Base-by-base conservation (phyloP, 768 basidiomycete genomes). In the Serendipita indica region DNA sequence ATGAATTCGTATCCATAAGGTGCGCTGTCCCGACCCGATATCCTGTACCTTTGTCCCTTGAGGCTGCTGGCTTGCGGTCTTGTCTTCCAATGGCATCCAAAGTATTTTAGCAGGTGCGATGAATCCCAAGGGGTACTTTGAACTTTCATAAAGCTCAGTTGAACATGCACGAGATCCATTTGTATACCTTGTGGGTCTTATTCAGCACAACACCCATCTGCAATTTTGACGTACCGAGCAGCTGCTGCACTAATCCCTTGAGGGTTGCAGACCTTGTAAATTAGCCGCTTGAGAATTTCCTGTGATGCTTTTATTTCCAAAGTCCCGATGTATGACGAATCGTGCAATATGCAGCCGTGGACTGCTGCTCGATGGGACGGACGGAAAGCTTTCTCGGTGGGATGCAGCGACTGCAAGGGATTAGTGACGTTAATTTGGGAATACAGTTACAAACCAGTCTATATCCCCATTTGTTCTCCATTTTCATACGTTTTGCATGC, bases 401-500 rank as follows among this genome's bases (percentile, higher is more conserved):
- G 92, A 1, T 81, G 80, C 2, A 84, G 71, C 4, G 93, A 87
- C 86, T 92, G 62, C 25, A 45, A 32, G 56, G 33, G 7, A 7
- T 33, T 59, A 49, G 28, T 52, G 25, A 58, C 22, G 32, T 3
- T 28, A 30, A 33, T 20, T 18, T 12, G 28, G 22, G 37, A 20
- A 33, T 12, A 41, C 52, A 27, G 59, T 18, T 43, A 66, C 77
- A 20, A 28, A 89, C 91, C 58, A 99, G 73, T 64, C 89, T 77
- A 68, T 89, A 90, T 0, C 89, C 90, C 92, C 92, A 98, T 69
- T 88, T 76, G 62, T 82, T 83, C 64, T 83, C 78, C 94, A 98
- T 97, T 62, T 84, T 81, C 83, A 94, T 94, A 3, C 96, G 80
- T 70, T 97, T 98, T 1, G 92, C 88, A 65, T 97, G 94, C 90